Evolutionary conservation across 2,329 filamentous ascomycete genomes (phyloP).

Genomic region (Epichloe baconii): DNA sequence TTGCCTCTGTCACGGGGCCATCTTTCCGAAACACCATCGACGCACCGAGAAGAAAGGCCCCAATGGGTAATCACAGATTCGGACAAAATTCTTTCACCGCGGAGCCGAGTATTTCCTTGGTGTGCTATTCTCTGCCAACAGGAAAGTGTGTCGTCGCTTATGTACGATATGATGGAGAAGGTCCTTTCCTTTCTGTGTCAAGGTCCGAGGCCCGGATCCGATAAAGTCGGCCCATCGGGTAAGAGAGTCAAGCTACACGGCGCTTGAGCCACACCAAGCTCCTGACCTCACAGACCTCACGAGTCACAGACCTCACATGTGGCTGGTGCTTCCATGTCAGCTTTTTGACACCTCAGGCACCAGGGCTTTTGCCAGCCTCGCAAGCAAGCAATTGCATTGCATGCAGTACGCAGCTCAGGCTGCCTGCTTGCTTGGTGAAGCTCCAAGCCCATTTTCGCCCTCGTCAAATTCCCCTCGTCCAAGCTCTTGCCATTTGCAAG

Average conservation of each 20-base stretch:
- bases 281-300: neutral
- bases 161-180: no score
- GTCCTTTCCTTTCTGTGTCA: neutral
- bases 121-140: no score
- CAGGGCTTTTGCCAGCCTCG: neutral
- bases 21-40: no score
- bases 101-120: no score
- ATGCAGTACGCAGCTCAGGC: constrained; percentile 3
- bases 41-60: no score
- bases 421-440: constrained; percentile 12
- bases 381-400: neutral
- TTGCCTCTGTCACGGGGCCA: no score
- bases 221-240: neutral
- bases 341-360: constrained; percentile 3
- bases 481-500: neutral
- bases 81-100: no score
- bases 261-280: neutral
- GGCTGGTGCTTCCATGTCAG: neutral
- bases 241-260: neutral
- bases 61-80: no score
- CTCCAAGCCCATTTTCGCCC: constrained; percentile 15
- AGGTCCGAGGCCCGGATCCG: neutral
- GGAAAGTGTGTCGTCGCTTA: no score
- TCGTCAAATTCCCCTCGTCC: neutral
- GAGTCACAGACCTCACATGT: neutral